Evolutionary conservation across 345 rosid species (phyloP), one percentile per base, ranked within the genome.

Genomic region (Capsella bursapastoris): DNA sequence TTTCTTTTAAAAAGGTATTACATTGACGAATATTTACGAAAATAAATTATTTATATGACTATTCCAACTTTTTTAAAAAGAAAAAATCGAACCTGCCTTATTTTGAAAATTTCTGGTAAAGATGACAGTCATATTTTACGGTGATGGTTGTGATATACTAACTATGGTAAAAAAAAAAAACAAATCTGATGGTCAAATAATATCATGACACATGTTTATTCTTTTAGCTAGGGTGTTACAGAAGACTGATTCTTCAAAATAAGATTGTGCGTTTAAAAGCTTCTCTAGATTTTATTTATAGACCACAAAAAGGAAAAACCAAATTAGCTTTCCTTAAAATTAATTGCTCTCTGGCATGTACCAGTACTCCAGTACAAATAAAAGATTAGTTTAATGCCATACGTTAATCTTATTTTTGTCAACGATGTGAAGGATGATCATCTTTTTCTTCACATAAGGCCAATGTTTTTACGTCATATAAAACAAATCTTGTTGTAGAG

Each of bases 341-440:
- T 40, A 22, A 5, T 34, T 34, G 37, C 37, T 34, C 37, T 55
- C 43, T 55, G 63, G 15, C 31, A 34, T 47, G 27, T 14, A 59
- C 48, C 57, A 59, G n/a, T 22, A 22, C 25, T 22, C 25, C 25
- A 64, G 10, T 7, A 38, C 31, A 3, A 32, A 15, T 45, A 10
- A 32, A 15, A 32, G 37, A 43, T 37, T 35, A 38, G 10, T 49
- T 9, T 35, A 37, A 14, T 45, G 25, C 27, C 35, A 12, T 44
- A 57, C 65, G 65, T 70, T 45, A 41, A 13, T 70, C 25, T 18
- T 70, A 45, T 57, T 14, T 31, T 40, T 40, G 25, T 37, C 31
- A 15, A 22, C 3, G n/a, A 27, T 51, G 49, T 37, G 27, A 37
- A 66, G 25, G 12, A 13, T 25, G 13, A 50, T 66, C 3, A 32